These are phyloP conservation scores for Acanthamoeba royreba DNA, from an alignment of 208 protist species.

Conservation along the genomic window DNA sequence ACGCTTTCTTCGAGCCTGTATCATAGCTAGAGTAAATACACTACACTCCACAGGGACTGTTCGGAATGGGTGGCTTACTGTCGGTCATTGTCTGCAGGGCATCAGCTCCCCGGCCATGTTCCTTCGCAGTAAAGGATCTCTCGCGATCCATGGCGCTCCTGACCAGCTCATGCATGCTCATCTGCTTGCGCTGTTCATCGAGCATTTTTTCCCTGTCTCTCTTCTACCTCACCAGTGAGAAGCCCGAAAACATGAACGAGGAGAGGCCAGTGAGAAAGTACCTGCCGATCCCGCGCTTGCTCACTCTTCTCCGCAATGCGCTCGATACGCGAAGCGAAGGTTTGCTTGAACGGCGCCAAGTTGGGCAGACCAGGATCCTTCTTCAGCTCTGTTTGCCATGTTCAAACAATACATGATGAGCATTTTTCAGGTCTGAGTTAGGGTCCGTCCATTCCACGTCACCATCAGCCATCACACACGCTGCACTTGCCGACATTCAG, in stretches of 20 bases:
- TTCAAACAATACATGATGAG: too few relatives aligned
- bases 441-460: too few relatives aligned
- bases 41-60: background rate
- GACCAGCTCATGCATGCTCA: background rate
- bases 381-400: constrained; percentile 64
- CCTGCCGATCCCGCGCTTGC: background rate
- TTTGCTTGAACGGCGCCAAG: constrained; percentile 72
- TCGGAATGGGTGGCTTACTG: background rate
- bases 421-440: too few relatives aligned
- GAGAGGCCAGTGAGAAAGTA: too few relatives aligned
- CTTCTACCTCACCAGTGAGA: too few relatives aligned
- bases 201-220: background rate
- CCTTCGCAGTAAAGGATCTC: background rate
- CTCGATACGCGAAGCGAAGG: constrained; percentile 57
- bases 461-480: too few relatives aligned
- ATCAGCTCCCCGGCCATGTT: background rate
- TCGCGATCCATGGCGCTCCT: background rate
- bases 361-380: constrained; percentile 80
- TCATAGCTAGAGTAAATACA: background rate
- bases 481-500: too few relatives aligned
- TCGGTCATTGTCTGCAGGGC: background rate
- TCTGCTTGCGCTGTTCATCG: constrained; percentile 11
- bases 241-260: too few relatives aligned
- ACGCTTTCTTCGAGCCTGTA: constrained; percentile 47
- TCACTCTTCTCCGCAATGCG: background rate